Evolutionary conservation across 495 filamentous ascomycete species (phyloP), one percentile per base, ranked within the genome.

Genomic region (Oidiodendron maius): DNA sequence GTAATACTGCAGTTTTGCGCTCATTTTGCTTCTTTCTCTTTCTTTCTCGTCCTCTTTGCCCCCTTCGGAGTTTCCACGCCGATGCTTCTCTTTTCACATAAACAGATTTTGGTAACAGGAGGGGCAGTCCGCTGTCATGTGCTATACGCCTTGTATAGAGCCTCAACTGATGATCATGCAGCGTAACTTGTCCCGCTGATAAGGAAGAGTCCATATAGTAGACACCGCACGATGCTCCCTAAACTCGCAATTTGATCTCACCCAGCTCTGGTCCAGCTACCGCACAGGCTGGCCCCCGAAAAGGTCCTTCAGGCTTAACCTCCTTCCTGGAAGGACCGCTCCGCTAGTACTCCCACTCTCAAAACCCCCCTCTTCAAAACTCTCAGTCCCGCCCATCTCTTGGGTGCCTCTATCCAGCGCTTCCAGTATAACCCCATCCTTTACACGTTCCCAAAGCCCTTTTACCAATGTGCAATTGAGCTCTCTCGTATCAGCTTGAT

Each of bases 381-480:
- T 17, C 2, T 10, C 37, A 11, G 26, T 30, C 5, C 20, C 37
- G n/a, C 11, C 37, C 37, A 17, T 17, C 10, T 40, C 37, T 17
- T 13, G 16, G 10, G 15, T 17, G 15, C 20, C 37, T 15, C 26
- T 30, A 5, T 30, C 26, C 26, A 30, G 26, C 26, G 26, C 12
- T 30, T 30, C 26, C 26, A 30, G 5, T 5, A 30, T 12, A 30
- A 12, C 5, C 5, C 5, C 26, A 30, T 30, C 26, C 12, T 12
- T 30, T 12, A 12, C 12, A 5, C 26, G 26, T 30, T 52, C 53
- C 48, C 49, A 56, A 32, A 45, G 30, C 13, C 32, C 28, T 39
- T 52, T 47, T 1, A 56, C 40, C 28, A 48, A 11, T 18, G 32
- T 18, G 12, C 40, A 48, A 15, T 52, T 38, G 21, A 16, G 21